Evolutionary conservation across 2,329 filamentous ascomycete species (phyloP).

Genomic region (Alternaria ethzedia): DNA sequence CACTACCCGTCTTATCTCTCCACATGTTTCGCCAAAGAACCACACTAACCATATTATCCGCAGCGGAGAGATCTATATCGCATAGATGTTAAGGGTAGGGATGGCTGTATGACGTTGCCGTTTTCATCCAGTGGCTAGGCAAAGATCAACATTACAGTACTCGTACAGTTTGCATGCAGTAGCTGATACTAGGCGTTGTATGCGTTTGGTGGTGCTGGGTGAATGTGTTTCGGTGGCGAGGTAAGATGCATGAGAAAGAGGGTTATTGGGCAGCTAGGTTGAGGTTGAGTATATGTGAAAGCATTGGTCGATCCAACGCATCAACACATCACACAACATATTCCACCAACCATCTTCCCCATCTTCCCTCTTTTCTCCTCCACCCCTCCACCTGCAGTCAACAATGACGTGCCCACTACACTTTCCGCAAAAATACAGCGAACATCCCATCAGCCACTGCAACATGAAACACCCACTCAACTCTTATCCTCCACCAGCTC

Average conservation of each 20-base stretch:
- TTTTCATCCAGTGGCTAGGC: background rate
- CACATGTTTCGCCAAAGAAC: background rate
- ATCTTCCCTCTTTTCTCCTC: too few relatives aligned
- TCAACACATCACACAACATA: background rate
- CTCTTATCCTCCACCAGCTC: background rate
- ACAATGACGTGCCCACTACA: background rate
- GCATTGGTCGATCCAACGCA: background rate
- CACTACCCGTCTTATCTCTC: background rate
- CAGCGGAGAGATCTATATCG: slow-evolving; percentile 3
- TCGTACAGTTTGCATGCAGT: background rate
- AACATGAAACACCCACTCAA: background rate
- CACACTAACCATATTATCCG: background rate
- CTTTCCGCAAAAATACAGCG: background rate
- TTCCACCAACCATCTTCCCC: background rate
- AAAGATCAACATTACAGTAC: slow-evolving; percentile 3
- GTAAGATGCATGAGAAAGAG: background rate
- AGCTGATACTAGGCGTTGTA: background rate
- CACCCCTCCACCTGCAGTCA: background rate
- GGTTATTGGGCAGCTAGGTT: background rate
- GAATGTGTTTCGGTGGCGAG: background rate
- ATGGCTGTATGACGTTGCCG: background rate
- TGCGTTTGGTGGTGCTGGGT: background rate
- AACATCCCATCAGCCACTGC: background rate
- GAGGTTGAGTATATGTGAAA: background rate
- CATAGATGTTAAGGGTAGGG: slow-evolving; percentile 1